Evolutionary conservation across 768 basidiomycete species (phyloP).

Genomic region (Suillus weaverae): DNA sequence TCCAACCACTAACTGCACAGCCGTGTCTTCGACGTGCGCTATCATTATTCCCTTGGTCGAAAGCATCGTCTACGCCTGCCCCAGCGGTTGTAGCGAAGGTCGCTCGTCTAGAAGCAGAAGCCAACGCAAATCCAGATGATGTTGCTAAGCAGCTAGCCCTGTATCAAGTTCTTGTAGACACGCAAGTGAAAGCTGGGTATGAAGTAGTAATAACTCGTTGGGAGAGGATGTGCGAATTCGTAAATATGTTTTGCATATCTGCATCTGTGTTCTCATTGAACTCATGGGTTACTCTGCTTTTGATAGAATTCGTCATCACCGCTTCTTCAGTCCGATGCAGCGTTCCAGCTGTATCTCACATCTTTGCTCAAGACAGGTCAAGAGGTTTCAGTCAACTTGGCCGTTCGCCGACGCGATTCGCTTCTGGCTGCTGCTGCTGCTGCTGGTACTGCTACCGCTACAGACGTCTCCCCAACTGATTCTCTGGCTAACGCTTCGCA

Average conservation of each 20-base stretch:
- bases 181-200: slow-evolving; percentile 65
- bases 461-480: slow-evolving; percentile 14
- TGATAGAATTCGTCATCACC: slow-evolving; percentile 67
- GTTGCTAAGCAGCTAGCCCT: slow-evolving; percentile 67
- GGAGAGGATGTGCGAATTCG: slow-evolving; percentile 84
- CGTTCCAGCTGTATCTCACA: slow-evolving; percentile 75
- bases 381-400: slow-evolving; percentile 55
- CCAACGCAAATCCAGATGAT: slow-evolving; percentile 71
- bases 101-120: slow-evolving; percentile 74
- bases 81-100: slow-evolving; percentile 69
- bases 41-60: slow-evolving; percentile 38
- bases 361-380: slow-evolving; percentile 62
- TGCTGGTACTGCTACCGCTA: slow-evolving; percentile 3
- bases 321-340: slow-evolving; percentile 64
- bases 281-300: slow-evolving; percentile 4
- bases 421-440: slow-evolving; percentile 46
- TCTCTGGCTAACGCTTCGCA: slow-evolving; percentile 2
- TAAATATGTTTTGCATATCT: slow-evolving; percentile 39
- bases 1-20: slow-evolving; percentile 39
- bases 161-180: slow-evolving; percentile 64
- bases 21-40: slow-evolving; percentile 23
- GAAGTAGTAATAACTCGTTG: slow-evolving; percentile 75
- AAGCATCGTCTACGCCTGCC: slow-evolving; percentile 48
- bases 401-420: slow-evolving; percentile 69
- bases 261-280: slow-evolving; percentile 4